Conservation (phyloP, 495 filamentous ascomycete species). For the Xylaria grammica region DNA sequence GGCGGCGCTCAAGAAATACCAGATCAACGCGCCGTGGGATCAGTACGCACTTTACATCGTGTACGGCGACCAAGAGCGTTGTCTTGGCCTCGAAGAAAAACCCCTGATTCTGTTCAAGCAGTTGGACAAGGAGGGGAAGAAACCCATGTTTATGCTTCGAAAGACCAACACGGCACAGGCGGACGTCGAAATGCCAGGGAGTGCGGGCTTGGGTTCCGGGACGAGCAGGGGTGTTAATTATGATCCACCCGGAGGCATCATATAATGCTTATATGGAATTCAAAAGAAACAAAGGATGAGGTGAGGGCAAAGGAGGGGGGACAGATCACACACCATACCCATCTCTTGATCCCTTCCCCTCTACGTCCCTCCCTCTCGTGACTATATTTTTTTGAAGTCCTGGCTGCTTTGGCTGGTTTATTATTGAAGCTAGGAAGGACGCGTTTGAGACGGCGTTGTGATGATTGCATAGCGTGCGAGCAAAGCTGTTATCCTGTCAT, state of each 20-base stretch:
- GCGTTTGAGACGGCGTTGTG: conserved; percentile 15
- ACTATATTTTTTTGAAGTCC: neutral
- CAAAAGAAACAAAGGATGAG: neutral
- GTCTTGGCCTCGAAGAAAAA: conserved; percentile 87
- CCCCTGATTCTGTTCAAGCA: conserved; percentile 97
- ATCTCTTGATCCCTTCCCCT: too few relatives aligned
- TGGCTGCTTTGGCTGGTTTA: conserved; percentile 19
- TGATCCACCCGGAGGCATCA: conserved; percentile 62
- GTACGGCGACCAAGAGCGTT: conserved; percentile 95
- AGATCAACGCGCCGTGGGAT: conserved; percentile 96
- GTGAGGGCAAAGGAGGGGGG: neutral
- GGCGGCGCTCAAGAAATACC: conserved; percentile 94
- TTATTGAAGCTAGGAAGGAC: neutral
- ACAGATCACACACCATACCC: neutral
- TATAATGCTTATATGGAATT: conserved; percentile 39
- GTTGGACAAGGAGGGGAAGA: conserved; percentile 91
- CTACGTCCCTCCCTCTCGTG: neutral
- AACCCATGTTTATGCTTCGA: conserved; percentile 98
- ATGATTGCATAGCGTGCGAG: conserved; percentile 33
- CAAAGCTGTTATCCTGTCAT: conserved; percentile 25
- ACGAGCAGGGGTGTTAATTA: conserved; percentile 43
- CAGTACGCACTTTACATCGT: conserved; percentile 98
- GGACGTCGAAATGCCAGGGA: conserved; percentile 50
- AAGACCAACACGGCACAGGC: conserved; percentile 60
- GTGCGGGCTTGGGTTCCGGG: conserved; percentile 51